These are phyloP conservation scores for Fennellomyces sp. DNA, from an alignment of 371 early-diverging fungal genomes.

Conservation along the genomic window DNA sequence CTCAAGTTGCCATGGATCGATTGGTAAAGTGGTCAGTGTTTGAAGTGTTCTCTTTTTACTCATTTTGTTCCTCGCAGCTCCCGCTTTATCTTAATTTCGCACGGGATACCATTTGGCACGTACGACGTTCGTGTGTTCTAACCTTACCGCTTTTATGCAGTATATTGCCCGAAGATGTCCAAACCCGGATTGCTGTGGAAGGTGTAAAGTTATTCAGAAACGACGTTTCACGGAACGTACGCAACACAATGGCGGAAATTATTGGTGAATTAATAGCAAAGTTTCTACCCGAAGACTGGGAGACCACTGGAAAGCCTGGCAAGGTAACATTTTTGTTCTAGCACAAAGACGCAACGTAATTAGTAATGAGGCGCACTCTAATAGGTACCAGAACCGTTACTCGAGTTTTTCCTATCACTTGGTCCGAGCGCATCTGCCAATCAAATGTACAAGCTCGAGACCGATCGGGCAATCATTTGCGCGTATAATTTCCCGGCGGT, in stretches of 20 bases:
- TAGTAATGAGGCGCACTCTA: too few relatives aligned
- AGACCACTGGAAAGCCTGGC: conserved; percentile 43
- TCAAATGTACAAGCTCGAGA: conserved; percentile 49
- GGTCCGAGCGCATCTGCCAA: conserved; percentile 33
- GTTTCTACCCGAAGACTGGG: conserved; percentile 54
- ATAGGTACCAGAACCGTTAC: conserved; percentile 39
- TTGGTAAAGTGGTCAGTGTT: conserved; percentile 40
- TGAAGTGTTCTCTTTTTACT: conserved; percentile 7
- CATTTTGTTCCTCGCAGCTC: conserved; percentile 22
- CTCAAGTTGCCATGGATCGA: conserved; percentile 41
- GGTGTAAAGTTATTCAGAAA: conserved; percentile 51
- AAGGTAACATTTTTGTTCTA: conserved; percentile 16
- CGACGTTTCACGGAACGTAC: conserved; percentile 63
- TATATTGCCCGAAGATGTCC: conserved; percentile 47
- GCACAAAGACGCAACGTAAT: neutral
- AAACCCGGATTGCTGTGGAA: conserved; percentile 40
- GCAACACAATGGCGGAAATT: conserved; percentile 60
- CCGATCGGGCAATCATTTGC: conserved; percentile 61
- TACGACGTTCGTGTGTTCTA: conserved; percentile 58
- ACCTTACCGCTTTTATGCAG: conserved; percentile 51
- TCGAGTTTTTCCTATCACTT: conserved; percentile 47
- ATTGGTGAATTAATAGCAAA: conserved; percentile 62
- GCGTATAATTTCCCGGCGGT: conserved; percentile 70
- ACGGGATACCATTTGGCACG: conserved; percentile 66
- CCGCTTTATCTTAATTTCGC: conserved; percentile 55